Evolutionary conservation across 257 asterid species (phyloP).

Genomic region (Handroanthus guayacan): DNA sequence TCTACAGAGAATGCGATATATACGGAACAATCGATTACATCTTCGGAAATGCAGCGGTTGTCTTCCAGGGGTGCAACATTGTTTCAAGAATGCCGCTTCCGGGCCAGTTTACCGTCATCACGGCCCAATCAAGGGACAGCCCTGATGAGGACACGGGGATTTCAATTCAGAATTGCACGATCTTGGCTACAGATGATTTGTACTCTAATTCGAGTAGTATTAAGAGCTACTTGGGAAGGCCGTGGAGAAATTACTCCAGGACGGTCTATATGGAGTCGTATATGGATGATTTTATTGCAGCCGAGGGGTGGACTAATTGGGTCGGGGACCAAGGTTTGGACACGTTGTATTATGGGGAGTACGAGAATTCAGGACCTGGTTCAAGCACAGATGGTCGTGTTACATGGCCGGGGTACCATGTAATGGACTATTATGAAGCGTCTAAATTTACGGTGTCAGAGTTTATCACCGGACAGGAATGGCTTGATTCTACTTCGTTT

Average conservation of each 20-base stretch:
- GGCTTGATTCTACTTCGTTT: conserved; percentile 85
- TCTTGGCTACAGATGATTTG: conserved; percentile 66
- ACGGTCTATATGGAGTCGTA: conserved; percentile 72
- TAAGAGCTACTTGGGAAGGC: conserved; percentile 80
- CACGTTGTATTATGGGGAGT: conserved; percentile 86
- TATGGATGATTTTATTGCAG: conserved; percentile 58
- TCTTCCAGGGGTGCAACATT: conserved; percentile 79
- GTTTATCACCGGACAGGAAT: conserved; percentile 73
- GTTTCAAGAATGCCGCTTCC: conserved; percentile 72
- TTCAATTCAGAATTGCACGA: conserved; percentile 78
- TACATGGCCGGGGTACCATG: conserved; percentile 67
- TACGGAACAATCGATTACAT: conserved; percentile 89
- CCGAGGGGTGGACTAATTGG: conserved; percentile 79
- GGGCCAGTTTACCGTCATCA: conserved; percentile 71
- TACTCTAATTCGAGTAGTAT: conserved; percentile 43
- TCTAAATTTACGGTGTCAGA: conserved; percentile 64
- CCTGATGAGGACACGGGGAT: conserved; percentile 73
- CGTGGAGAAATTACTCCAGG: conserved; percentile 76
- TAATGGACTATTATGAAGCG: conserved; percentile 75
- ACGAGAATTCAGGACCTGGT: conserved; percentile 72
- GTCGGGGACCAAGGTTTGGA: conserved; percentile 58
- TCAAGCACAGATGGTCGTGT: conserved; percentile 64
- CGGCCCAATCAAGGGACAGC: conserved; percentile 69
- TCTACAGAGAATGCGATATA: conserved; percentile 84
- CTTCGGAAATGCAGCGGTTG: conserved; percentile 85